Percentiles rank a stretch among this genome's conserved stretches.
Conservation (phyloP, 257 asterid genomes). For the Lavandula angustifolia region DNA sequence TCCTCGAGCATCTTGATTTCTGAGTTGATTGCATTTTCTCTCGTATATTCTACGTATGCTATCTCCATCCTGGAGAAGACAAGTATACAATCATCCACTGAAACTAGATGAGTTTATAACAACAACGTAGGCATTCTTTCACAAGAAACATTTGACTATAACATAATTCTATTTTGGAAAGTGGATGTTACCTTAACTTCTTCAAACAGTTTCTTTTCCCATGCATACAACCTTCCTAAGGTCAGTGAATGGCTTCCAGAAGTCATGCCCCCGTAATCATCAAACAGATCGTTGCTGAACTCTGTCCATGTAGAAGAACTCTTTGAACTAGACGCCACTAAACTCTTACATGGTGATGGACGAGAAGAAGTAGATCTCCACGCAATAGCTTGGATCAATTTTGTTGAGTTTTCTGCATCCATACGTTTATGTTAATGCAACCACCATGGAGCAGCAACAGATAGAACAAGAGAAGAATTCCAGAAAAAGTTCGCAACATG, state of each 20-base stretch:
- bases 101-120: too few species aligned
- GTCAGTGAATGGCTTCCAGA: slow-evolving; percentile 90
- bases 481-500: background rate
- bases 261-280: slow-evolving; percentile 83
- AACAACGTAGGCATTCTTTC: background rate
- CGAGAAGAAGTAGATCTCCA: slow-evolving; percentile 65
- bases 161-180: background rate
- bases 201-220: slow-evolving; percentile 91
- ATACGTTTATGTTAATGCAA: slow-evolving; percentile 2
- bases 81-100: background rate
- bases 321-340: slow-evolving; percentile 70
- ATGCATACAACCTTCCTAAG: slow-evolving; percentile 85
- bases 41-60: slow-evolving; percentile 64
- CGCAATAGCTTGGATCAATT: slow-evolving; percentile 63
- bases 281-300: slow-evolving; percentile 69
- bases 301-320: slow-evolving; percentile 80
- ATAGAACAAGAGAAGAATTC: background rate
- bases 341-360: slow-evolving; percentile 68
- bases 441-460: background rate
- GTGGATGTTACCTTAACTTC: slow-evolving; percentile 72
- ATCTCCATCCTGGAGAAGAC: slow-evolving; percentile 65
- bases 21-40: slow-evolving; percentile 72
- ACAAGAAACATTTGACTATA: background rate
- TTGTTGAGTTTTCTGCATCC: slow-evolving; percentile 75
- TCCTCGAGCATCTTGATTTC: slow-evolving; percentile 69